A percentile compares a stretch with the other conserved stretches of the same genome.
phyloP scores from a whole-genome alignment of 805 yeast genomes.

The Kodamaea leandrae region DNA sequence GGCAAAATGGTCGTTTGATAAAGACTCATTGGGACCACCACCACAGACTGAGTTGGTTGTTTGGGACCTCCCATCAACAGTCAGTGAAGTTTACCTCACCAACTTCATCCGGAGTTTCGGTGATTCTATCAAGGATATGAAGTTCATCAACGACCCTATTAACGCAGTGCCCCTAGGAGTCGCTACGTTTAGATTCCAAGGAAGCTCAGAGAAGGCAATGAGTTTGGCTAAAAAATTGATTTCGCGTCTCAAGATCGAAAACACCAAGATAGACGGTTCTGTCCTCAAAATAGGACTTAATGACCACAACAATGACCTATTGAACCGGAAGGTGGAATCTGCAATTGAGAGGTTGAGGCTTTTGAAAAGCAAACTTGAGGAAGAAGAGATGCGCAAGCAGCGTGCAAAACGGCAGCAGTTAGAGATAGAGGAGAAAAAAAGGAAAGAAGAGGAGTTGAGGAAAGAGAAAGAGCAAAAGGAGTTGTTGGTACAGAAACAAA shows the following conservation, averaged over 20 bases:
- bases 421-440: slow-evolving; percentile 16
- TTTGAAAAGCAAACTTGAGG: slow-evolving; percentile 23
- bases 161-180: slow-evolving; percentile 80
- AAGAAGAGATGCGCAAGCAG: slow-evolving; percentile 34
- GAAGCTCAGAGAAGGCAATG: slow-evolving; percentile 47
- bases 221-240: slow-evolving; percentile 34
- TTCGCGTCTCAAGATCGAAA: slow-evolving; percentile 23
- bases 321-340: slow-evolving; percentile 33
- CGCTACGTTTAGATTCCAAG: slow-evolving; percentile 60
- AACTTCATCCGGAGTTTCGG: slow-evolving; percentile 66
- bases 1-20: slow-evolving; percentile 54
- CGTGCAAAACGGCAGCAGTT: slow-evolving; percentile 12
- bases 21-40: slow-evolving; percentile 69
- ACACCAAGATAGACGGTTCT: slow-evolving; percentile 50
- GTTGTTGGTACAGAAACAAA: slow-evolving; percentile 12
- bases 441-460: slow-evolving; percentile 17
- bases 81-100: slow-evolving; percentile 42
- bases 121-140: slow-evolving; percentile 51
- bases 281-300: slow-evolving; percentile 54
- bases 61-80: slow-evolving; percentile 59
- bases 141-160: slow-evolving; percentile 62
- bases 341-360: slow-evolving; percentile 30
- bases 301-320: slow-evolving; percentile 39
- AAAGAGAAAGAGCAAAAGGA: slow-evolving; percentile 14
- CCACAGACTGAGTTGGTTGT: slow-evolving; percentile 70